Evolutionary conservation across 140 eudicot species (phyloP), one percentile per base, ranked within the genome.

Genomic region (Erigeron philadelphicus): DNA sequence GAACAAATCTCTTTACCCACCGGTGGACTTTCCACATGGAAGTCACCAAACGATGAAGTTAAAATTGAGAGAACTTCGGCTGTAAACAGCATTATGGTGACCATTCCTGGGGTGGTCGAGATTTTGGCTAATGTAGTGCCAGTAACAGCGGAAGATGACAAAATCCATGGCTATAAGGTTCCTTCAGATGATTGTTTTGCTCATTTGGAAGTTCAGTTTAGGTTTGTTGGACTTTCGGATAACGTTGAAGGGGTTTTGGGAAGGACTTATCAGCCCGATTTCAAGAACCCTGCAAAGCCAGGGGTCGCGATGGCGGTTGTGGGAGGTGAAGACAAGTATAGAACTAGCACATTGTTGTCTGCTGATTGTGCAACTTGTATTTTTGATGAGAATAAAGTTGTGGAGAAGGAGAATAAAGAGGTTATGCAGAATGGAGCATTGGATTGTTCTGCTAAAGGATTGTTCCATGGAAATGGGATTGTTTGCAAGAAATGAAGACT

Each of bases 231-330:
- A 12, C 72, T 80, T 47, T 75, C 84, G 0, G 77, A 70, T 9
- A 44, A 35, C 0, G 82, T 80, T 13, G 79, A 81, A 72, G 85
- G 82, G 12, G 85, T 76, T 46, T 66, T 81, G 64, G 82, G 85
- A 0, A 55, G 79, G 48, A 76, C 85, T 0, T 81, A 81, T 66
- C 82, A 72, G 48, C 76, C 76, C 0, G 73, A 81, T 46, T 81
- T 72, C 56, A 66, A 72, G 79, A 81, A 76, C n/a, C 81, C 82
- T 2, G 79, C 81, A 2, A 81, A 81, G 58, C 76, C 81, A 9
- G 85, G 85, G 16, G 85, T 81, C 11, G 85, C 81, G 0, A 75
- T 81, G 85, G 81, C 82, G 55, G 85, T 81, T 68, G 72, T 81
- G 38, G 79, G 82, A n/a, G 82, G 82, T 9, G 77, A 76, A 62